These are phyloP conservation scores for Saccharomyces pastorianus DNA, from an alignment of 1,139 yeast genomes.

Conservation along the genomic window DNA sequence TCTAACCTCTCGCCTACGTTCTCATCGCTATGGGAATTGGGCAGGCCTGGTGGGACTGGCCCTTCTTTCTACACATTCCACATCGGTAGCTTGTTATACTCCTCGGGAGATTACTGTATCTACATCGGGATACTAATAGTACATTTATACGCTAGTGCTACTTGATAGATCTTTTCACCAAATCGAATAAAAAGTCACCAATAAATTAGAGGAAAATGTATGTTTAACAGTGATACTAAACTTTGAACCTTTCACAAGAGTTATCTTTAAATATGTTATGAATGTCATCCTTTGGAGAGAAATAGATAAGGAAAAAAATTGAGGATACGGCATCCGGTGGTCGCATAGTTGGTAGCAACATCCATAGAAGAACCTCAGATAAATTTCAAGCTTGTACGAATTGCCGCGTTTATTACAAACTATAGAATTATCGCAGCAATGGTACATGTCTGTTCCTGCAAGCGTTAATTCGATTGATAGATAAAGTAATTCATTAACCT, in stretches of 20 bases:
- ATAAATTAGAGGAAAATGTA: constrained; percentile 1
- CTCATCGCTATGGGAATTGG: neutral
- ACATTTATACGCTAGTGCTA: neutral
- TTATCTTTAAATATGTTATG: neutral
- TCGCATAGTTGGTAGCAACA: neutral
- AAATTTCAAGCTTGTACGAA: neutral
- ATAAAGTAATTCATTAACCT: neutral
- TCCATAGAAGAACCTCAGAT: too few species aligned
- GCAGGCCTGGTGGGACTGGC: neutral
- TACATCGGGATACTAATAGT: neutral
- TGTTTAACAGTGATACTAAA: neutral
- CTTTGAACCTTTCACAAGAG: neutral
- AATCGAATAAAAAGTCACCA: neutral
- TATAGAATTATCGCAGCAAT: neutral
- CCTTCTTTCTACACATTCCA: neutral
- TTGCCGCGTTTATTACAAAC: neutral
- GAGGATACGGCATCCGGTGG: neutral
- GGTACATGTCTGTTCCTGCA: neutral
- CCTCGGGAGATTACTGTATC: neutral
- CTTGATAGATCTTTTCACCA: neutral
- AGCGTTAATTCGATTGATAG: neutral
- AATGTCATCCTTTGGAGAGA: neutral
- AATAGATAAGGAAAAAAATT: neutral
- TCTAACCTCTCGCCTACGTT: neutral
- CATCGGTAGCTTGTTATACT: neutral